A percentile compares a stretch with the other conserved stretches of the same genome.
phyloP scores from a whole-genome alignment of 2,329 filamentous ascomycete genomes.

The Zasmidium citrigriseum region DNA sequence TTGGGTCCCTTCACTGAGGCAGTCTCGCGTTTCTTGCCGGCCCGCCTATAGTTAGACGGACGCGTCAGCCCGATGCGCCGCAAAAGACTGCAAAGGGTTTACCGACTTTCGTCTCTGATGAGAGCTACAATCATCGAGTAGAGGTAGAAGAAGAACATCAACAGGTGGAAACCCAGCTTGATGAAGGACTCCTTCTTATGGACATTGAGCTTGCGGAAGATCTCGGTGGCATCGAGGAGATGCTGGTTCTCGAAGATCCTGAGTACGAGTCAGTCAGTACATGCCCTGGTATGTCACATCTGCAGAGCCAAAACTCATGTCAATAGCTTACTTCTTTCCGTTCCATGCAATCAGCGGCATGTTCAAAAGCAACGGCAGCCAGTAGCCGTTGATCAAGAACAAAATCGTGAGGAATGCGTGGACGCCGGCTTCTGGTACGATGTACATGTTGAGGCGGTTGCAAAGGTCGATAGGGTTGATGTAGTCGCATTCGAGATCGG shows the following conservation, averaged over 20 bases:
- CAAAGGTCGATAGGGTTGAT: constrained; percentile 99
- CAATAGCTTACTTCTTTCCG: constrained; percentile 80
- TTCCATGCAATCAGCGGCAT: constrained; percentile 91
- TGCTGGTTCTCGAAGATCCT: constrained; percentile 98
- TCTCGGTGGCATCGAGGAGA: constrained; percentile 94
- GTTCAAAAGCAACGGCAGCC: constrained; percentile 90
- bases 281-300: neutral
- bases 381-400: constrained; percentile 98
- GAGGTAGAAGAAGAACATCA: constrained; percentile 99
- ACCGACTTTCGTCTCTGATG: constrained; percentile 77
- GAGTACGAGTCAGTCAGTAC: constrained; percentile 11
- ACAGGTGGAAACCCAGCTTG: constrained; percentile 96
- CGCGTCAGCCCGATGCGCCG: constrained; percentile 5
- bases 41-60: constrained; percentile 6
- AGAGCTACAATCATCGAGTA: constrained; percentile 69
- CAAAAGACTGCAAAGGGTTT: constrained; percentile 14
- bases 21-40: constrained; percentile 10
- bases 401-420: constrained; percentile 94
- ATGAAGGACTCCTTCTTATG: constrained; percentile 99
- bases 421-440: constrained; percentile 95
- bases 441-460: constrained; percentile 99
- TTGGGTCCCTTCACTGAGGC: constrained; percentile 6
- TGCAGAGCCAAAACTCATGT: neutral
- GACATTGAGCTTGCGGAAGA: constrained; percentile 97
- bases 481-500: constrained; percentile 99